A percentile compares a stretch with the other conserved stretches of the same genome.
phyloP scores from a whole-genome alignment of 2,329 filamentous ascomycete genomes.

The Arthrinium phaeospermum region DNA sequence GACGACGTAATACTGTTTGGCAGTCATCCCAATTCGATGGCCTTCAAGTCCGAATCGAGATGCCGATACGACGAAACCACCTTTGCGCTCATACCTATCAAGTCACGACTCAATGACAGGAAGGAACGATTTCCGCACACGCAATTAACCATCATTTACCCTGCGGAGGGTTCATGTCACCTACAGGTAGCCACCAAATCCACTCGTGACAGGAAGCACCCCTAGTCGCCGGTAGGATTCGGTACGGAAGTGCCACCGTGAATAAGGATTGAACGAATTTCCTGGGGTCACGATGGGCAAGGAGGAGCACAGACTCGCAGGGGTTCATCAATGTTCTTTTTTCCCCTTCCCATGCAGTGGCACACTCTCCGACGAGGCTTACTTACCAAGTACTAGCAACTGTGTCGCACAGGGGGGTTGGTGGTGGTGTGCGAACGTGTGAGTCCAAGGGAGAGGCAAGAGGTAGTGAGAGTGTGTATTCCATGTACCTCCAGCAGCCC shows the following conservation, averaged over 20 bases:
- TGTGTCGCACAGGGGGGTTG: neutral
- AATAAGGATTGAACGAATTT: neutral
- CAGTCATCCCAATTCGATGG: conserved; percentile 9
- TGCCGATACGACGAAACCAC: neutral
- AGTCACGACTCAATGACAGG: neutral
- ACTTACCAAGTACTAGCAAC: neutral
- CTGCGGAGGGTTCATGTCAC: neutral
- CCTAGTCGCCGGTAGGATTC: conserved; percentile 12
- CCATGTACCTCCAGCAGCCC: neutral
- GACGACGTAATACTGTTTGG: conserved; percentile 1
- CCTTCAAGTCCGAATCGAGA: neutral
- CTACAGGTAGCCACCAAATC: neutral
- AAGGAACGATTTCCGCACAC: neutral
- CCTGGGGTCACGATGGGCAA: conserved; percentile 13
- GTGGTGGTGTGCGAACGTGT: neutral
- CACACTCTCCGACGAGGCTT: neutral
- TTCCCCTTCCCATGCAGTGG: neutral
- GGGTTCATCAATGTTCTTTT: conserved; percentile 5
- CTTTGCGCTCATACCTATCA: neutral
- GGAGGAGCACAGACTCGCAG: neutral
- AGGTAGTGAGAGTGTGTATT: neutral
- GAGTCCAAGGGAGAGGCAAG: neutral
- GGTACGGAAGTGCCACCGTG: conserved; percentile 15
- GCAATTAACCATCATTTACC: neutral
- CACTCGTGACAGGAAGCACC: conserved; percentile 1